Evolutionary conservation across 208 protist genomes (phyloP), one percentile per base, ranked within the genome.

Genomic region (Crithidia thermophila): DNA sequence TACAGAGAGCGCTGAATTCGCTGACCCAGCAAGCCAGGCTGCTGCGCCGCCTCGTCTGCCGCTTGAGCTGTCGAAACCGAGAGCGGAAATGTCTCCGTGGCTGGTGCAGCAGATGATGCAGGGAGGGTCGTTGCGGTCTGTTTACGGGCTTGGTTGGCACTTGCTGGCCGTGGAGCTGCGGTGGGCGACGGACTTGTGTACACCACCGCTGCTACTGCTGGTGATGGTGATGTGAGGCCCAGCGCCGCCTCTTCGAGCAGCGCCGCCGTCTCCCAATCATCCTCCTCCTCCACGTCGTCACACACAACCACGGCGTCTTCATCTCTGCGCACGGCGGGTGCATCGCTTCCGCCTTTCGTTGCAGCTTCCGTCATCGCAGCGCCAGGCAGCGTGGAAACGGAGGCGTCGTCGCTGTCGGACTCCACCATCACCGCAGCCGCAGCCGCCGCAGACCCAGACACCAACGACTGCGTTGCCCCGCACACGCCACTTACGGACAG

Each of bases 191-290:
- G 40, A 5, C 14, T 20, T 47, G 3, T 20, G 42, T 47, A 6
- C 14, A n/a, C n/a, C n/a, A n/a, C n/a, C n/a, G n/a, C n/a, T n/a
- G n/a, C n/a, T n/a, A n/a, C n/a, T n/a, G n/a, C n/a, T n/a, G n/a
- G n/a, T n/a, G n/a, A 20, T 18, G 20, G 18, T 6, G 42, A 20
- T 8, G 42, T 47, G 18, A 33, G 10, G 11, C n/a, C 33, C 11
- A 74, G 49, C 28, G 36, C 39, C 16, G 51, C 67, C 59, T 74
- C 67, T 39, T 74, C 67, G 18, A 55, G 49, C 34, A 74, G 51
- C 43, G 67, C 67, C 0, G 61, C 10, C 34, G 59, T 49, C 58
- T 74, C 67, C 67, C 67, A 74, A 42, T 74, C 67, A 9, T 74
- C 67, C 16, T 51, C 58, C 4, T 16, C 43, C 5, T 55, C 45